These are phyloP conservation scores for Evernia prunastri DNA, from an alignment of 495 filamentous ascomycete species.

Conservation along the genomic window DNA sequence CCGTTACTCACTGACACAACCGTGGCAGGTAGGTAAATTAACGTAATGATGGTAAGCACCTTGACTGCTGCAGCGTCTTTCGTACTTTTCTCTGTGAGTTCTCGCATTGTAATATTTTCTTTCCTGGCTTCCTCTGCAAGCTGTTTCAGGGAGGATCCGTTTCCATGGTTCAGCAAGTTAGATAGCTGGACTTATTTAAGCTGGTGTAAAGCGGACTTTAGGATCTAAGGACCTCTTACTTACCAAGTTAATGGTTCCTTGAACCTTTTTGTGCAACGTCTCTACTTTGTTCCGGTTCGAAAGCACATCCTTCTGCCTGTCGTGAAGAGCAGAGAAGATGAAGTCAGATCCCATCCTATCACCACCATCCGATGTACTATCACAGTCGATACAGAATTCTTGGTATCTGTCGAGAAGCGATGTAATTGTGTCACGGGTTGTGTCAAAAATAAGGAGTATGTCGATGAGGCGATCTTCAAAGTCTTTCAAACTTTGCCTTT, in stretches of 20 bases:
- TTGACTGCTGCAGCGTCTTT: slow-evolving; percentile 36
- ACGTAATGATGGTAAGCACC: slow-evolving; percentile 32
- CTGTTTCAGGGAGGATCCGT: slow-evolving; percentile 24
- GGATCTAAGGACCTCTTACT: not conserved
- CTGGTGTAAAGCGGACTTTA: not conserved
- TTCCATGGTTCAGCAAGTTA: slow-evolving; percentile 26
- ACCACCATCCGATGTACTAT: not conserved
- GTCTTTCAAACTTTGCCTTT: slow-evolving; percentile 24
- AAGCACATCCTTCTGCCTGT: slow-evolving; percentile 11
- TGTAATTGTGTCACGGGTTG: slow-evolving; percentile 19
- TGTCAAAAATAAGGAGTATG: slow-evolving; percentile 17
- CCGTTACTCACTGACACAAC: slow-evolving; percentile 31
- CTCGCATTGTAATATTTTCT: slow-evolving; percentile 25
- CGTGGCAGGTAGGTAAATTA: slow-evolving; percentile 35
- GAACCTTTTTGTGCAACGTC: slow-evolving; percentile 17
- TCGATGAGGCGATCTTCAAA: slow-evolving; percentile 28
- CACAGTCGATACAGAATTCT: slow-evolving; percentile 3
- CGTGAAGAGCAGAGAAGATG: slow-evolving; percentile 16
- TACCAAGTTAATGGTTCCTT: slow-evolving; percentile 23
- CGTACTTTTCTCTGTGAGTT: slow-evolving; percentile 30
- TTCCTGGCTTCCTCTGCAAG: slow-evolving; percentile 19
- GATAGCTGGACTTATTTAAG: slow-evolving; percentile 17
- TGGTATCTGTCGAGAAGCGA: slow-evolving; percentile 16
- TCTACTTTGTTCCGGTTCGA: slow-evolving; percentile 16
- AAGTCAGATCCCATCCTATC: slow-evolving; percentile 1